A percentile compares a stretch with the other conserved stretches of the same genome.
phyloP scores from a whole-genome alignment of 176 grass and related monocot genomes.

The Tillandsia leiboldiana region DNA sequence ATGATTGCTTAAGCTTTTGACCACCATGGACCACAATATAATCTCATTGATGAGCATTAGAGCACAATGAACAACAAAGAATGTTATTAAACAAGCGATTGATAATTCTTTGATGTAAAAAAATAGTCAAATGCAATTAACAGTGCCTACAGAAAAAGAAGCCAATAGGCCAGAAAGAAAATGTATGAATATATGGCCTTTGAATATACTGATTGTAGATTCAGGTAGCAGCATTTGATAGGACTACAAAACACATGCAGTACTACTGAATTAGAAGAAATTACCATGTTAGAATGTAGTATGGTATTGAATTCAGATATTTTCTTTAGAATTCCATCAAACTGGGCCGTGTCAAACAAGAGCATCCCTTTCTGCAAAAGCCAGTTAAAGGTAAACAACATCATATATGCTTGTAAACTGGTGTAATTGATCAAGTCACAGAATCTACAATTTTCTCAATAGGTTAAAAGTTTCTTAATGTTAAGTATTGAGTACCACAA shows the following conservation, averaged over 20 bases:
- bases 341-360: conserved; percentile 84
- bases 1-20: too few relatives aligned
- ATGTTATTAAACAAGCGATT: too few relatives aligned
- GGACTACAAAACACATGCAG: background rate
- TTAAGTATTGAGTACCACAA: too few relatives aligned
- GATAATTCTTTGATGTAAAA: too few relatives aligned
- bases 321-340: conserved; percentile 95
- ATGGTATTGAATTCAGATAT: conserved; percentile 66
- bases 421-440: background rate
- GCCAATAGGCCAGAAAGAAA: too few relatives aligned
- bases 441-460: too few relatives aligned
- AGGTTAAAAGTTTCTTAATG: too few relatives aligned
- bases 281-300: conserved; percentile 58
- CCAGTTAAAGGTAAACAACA: background rate
- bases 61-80: too few relatives aligned
- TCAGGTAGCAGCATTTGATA: background rate
- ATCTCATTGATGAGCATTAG: too few relatives aligned
- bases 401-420: background rate
- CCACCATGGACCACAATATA: too few relatives aligned
- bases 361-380: conserved; percentile 82
- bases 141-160: too few relatives aligned
- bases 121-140: too few relatives aligned
- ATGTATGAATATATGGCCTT: background rate
- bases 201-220: background rate
- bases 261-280: background rate